Conservation (phyloP, 768 basidiomycete genomes). For the Lactarius hatsudake region DNA sequence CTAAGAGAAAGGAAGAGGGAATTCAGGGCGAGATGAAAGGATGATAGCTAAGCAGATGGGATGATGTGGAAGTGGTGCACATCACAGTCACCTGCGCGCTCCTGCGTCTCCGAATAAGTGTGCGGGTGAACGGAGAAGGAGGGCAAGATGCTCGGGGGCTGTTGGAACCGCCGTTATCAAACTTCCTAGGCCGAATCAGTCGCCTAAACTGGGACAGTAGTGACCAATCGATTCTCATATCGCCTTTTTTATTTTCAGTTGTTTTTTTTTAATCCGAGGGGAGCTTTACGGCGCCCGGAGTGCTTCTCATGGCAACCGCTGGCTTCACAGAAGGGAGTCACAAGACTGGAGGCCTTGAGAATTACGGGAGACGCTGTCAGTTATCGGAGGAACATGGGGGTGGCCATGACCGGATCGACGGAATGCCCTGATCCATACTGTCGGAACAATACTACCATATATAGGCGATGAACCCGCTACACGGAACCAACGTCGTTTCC, state of each 20-base stretch:
- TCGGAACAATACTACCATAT: constrained; percentile 2
- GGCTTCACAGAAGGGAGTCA: constrained; percentile 4
- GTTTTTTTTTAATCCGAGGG: neutral
- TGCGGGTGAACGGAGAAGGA: neutral
- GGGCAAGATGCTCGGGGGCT: neutral
- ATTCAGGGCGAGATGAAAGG: constrained; percentile 1
- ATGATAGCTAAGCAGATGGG: neutral
- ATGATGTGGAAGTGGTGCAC: neutral
- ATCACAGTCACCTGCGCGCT: neutral
- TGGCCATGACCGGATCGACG: constrained; percentile 16
- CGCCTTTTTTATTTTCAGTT: neutral
- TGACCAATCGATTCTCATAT: constrained; percentile 4
- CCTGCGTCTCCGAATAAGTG: neutral
- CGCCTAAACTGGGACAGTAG: neutral
- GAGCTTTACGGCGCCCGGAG: constrained; percentile 2
- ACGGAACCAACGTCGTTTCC: neutral
- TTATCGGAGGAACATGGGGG: neutral
- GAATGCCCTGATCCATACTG: constrained; percentile 7
- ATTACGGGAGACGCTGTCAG: constrained; percentile 1
- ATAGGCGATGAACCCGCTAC: neutral
- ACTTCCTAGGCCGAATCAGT: constrained; percentile 21
- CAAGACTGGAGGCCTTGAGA: neutral
- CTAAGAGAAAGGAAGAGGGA: neutral
- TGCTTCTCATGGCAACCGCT: constrained; percentile 17
- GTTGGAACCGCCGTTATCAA: constrained; percentile 15